Evolutionary conservation across 305 asterid genomes (phyloP), one percentile per base, ranked within the genome.

Genomic region (Lippia alba): DNA sequence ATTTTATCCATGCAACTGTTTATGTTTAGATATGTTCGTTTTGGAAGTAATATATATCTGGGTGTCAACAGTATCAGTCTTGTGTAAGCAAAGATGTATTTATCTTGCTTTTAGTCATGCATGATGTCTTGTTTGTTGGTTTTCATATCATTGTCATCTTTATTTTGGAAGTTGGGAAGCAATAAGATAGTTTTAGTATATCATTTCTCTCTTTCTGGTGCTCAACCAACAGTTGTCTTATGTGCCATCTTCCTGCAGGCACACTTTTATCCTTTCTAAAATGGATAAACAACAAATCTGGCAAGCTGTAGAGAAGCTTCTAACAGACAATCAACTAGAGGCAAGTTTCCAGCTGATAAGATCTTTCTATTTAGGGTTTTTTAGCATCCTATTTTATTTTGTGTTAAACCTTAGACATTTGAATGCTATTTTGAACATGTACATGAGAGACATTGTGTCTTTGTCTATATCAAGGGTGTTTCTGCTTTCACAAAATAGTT

Each of bases 261-360:
- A 95, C 82, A 85, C 86, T 49, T 95, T 95, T 76, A 69, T 87
- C 74, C 97, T 95, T 78, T 76, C 91, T 32, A 69, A 76, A 66
- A 79, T 59, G 76, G 93, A 92, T 77, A 90, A 86, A 81, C 85
- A 86, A 75, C 85, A 83, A 79, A 86, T 90, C 79, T 95, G 98
- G 98, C 76, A 73, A 82, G 86, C 96, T 49, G 94, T 95, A 50
- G 96, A 92, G 87, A 85, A 82, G 77, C 91, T 92, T 75, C 88
- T 95, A 60, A 81, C 87, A 56, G 99, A 95, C 83, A 87, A 81
- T 80, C 98, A 95, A 84, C 85, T 95, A 39, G 99, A 95, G 97
- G 99, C 82, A 76, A 89, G 90, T 79, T 77, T 56, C 51, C 54
- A 34, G 56, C 63, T n/a, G 46, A 63, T 64, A 67, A 48, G 60